Percentiles rank a stretch among this genome's conserved stretches.
Evolutionary conservation across 2,329 filamentous ascomycete genomes (phyloP).

Genomic region (Aspergillus sp.): DNA sequence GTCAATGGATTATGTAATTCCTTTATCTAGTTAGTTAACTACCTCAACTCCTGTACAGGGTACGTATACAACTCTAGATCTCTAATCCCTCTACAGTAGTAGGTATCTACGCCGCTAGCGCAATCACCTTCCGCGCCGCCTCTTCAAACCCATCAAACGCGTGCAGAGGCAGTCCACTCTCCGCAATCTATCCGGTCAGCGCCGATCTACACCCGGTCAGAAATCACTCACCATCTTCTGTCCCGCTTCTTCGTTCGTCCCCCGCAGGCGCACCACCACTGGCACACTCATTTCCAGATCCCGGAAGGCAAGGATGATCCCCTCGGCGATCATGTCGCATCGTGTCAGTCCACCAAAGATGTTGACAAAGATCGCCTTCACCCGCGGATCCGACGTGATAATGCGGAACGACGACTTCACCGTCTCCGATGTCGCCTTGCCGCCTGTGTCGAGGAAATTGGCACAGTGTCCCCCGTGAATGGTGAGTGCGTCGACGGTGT

Average conservation of each 20-base stretch:
- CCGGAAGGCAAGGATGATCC: slow-evolving; percentile 69
- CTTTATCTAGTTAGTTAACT: not conserved
- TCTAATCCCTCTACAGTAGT: not conserved
- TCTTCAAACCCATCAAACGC: slow-evolving; percentile 75
- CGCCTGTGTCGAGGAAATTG: slow-evolving; percentile 88
- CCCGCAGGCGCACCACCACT: slow-evolving; percentile 73
- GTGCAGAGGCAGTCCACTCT: slow-evolving; percentile 66
- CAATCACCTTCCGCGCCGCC: slow-evolving; percentile 66
- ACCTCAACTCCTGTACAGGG: not conserved
- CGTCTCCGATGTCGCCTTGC: slow-evolving; percentile 79
- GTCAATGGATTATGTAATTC: not conserved
- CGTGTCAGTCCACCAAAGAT: slow-evolving; percentile 70
- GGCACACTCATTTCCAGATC: slow-evolving; percentile 67
- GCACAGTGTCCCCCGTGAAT: slow-evolving; percentile 66
- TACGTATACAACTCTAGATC: not conserved
- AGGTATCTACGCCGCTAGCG: slow-evolving; percentile 44
- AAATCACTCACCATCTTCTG: slow-evolving; percentile 56
- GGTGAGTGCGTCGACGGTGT: slow-evolving; percentile 77
- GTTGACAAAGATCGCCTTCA: slow-evolving; percentile 71
- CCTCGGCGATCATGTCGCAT: slow-evolving; percentile 78
- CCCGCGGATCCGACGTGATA: slow-evolving; percentile 68
- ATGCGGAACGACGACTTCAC: slow-evolving; percentile 75
- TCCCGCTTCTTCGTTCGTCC: slow-evolving; percentile 71
- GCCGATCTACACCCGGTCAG: not conserved
- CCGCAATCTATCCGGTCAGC: slow-evolving; percentile 51